Conservation (phyloP, 495 filamentous ascomycete species). For the Aspergillus asperescens region DNA sequence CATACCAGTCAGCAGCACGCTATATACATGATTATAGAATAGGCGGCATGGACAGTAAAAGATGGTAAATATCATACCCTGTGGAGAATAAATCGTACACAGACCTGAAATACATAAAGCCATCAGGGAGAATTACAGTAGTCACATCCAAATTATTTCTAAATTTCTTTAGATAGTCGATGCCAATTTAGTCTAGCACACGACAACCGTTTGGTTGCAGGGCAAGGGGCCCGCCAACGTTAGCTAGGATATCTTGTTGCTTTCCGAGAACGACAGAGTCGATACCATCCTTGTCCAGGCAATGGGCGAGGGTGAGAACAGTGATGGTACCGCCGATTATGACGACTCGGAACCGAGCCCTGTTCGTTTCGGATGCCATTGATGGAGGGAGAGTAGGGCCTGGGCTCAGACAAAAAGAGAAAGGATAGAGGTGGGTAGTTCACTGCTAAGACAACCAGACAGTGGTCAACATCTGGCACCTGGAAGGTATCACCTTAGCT, state of each 20-base stretch:
- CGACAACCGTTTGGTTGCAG: not conserved
- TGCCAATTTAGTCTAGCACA: not conserved
- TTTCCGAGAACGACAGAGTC: conserved; percentile 1
- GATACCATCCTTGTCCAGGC: not conserved
- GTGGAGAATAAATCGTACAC: not conserved
- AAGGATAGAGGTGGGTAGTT: not conserved
- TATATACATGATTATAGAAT: no score
- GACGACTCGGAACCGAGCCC: not conserved
- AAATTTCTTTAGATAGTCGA: not conserved
- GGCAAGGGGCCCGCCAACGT: not conserved
- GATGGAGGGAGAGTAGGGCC: not conserved
- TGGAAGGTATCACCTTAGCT: no score
- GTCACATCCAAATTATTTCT: not conserved
- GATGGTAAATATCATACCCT: not conserved
- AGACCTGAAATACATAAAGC: not conserved
- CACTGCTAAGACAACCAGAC: not conserved
- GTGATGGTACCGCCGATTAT: not conserved
- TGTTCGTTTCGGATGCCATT: not conserved
- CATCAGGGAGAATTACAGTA: not conserved
- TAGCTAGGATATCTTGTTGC: not conserved
- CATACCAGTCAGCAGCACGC: no score
- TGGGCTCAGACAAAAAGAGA: not conserved
- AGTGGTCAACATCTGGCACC: no score
- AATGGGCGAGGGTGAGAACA: not conserved
- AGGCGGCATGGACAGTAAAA: not conserved